Evolutionary conservation across 768 basidiomycete genomes (phyloP).

Genomic region (Russula sp.): DNA sequence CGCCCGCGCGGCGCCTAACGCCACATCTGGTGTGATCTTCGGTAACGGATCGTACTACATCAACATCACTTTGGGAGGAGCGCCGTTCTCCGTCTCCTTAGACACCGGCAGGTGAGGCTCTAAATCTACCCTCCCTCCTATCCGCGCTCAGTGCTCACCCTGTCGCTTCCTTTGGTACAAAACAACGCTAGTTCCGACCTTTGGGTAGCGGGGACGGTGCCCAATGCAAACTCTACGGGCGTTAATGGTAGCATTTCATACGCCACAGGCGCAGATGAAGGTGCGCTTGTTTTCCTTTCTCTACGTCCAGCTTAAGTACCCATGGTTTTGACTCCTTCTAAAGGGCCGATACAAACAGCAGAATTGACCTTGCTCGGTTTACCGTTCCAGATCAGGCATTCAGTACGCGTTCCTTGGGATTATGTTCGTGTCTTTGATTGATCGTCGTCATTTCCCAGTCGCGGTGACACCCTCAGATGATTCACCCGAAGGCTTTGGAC

Average conservation of each 20-base stretch:
- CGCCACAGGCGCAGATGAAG: constrained; percentile 48
- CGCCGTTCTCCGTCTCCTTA: constrained; percentile 38
- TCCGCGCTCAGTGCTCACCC: neutral
- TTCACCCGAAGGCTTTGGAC: constrained; percentile 39
- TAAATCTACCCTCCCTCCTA: neutral
- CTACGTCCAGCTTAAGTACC: neutral
- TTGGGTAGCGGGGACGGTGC: constrained; percentile 52
- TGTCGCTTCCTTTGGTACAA: neutral
- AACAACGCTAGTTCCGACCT: constrained; percentile 52
- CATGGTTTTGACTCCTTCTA: neutral
- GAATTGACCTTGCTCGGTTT: constrained; percentile 45
- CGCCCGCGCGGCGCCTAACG: neutral
- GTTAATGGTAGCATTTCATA: constrained; percentile 46
- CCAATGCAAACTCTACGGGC: constrained; percentile 41
- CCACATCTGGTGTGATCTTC: neutral
- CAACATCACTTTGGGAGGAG: constrained; percentile 42
- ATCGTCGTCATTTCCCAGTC: constrained; percentile 36
- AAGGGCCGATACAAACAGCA: constrained; percentile 47
- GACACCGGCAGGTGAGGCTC: constrained; percentile 47
- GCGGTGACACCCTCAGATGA: constrained; percentile 37
- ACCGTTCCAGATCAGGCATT: constrained; percentile 47
- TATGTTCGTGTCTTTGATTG: neutral
- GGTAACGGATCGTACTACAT: neutral
- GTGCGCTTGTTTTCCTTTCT: neutral
- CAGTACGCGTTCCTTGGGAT: constrained; percentile 38